Base-by-base conservation (phyloP, 2,329 filamentous ascomycete genomes). In the Didymella pomorum region DNA sequence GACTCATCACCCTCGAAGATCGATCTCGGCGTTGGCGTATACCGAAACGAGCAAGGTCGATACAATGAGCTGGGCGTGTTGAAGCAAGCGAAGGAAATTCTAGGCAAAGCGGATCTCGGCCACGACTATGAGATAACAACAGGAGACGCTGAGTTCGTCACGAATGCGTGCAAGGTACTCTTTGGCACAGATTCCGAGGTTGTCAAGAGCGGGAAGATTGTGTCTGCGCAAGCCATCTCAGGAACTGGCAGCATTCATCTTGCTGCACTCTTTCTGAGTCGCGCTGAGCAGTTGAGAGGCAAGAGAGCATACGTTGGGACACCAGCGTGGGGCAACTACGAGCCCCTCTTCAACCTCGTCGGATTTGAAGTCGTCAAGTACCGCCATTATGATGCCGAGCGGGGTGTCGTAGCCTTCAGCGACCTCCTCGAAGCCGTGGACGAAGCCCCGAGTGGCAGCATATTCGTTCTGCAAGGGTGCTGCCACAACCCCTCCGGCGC, bases 401-500 rank as follows among this genome's bases (percentile, higher is more conserved):
- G 58, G 3, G 63, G 65, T 12, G 56, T 25, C 2, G 63, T 78
- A 14, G 67, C 76, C 54, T 75, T 76, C 48, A 39, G 57, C 3
- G 63, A 64, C 0, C 44, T 74, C 1, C 61, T 77, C 0, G 25
- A 57, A 1, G 64, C 72, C 0, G 46, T 71, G 1, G 18, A 46
- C 7, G 45, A 50, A 9, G 77, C 76, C 4, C 67, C 71, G 5
- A 43, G 49, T 6, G 63, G 68, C 14, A 77, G 74, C 60, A 67
- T 77, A 16, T 76, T 78, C 31, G 51, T 77, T 8, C 63, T 79
- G 2, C 77, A 79, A 47, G 75, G 64, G 1, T 78, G 76, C 60
- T 77, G 74, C 51, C 75, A 79, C 52, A 78, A 79, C 52, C 77
- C 77, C 2, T 76, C 76, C 0, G 77, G 72, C 8, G 66, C 68